Conservation (phyloP, 495 filamentous ascomycete species). For the Sporormia fimetaria region DNA sequence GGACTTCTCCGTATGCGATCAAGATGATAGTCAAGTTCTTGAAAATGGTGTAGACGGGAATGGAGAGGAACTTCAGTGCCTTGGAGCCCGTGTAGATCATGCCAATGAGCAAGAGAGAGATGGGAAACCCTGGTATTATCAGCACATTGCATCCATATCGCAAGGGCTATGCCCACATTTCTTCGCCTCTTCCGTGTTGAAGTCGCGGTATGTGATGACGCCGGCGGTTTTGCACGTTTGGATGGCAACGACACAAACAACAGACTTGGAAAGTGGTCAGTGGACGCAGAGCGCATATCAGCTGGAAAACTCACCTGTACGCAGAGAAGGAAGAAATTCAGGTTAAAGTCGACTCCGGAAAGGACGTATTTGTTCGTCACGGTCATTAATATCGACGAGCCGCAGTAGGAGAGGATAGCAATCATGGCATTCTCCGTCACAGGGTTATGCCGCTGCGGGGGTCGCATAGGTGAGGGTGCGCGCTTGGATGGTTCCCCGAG, state of each 20-base stretch:
- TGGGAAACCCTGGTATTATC: slow-evolving; percentile 72
- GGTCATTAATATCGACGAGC: slow-evolving; percentile 94
- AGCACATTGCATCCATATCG: slow-evolving; percentile 1
- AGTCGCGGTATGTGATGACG: slow-evolving; percentile 83
- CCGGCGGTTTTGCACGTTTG: slow-evolving; percentile 68
- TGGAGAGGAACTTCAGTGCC: slow-evolving; percentile 90
- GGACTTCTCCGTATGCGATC: slow-evolving; percentile 95
- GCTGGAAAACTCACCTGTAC: slow-evolving; percentile 60
- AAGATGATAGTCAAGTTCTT: slow-evolving; percentile 99
- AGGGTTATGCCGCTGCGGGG: slow-evolving; percentile 28
- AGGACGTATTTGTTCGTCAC: slow-evolving; percentile 98
- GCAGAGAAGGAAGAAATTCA: slow-evolving; percentile 89
- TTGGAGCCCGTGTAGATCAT: slow-evolving; percentile 99
- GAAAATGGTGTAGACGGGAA: slow-evolving; percentile 99
- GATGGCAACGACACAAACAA: slow-evolving; percentile 86
- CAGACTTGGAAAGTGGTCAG: slow-evolving; percentile 44
- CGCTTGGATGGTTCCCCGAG: slow-evolving; percentile 46
- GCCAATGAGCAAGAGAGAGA: slow-evolving; percentile 90
- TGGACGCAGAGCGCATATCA: not conserved
- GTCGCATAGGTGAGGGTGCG: slow-evolving; percentile 23
- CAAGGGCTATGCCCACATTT: slow-evolving; percentile 56
- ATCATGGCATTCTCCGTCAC: slow-evolving; percentile 61
- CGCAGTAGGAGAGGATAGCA: slow-evolving; percentile 83
- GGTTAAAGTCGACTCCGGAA: slow-evolving; percentile 79
- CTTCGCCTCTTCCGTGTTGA: slow-evolving; percentile 78